These are phyloP conservation scores for Ascosphaera aggregata DNA, from an alignment of 2,329 filamentous ascomycete genomes.

Conservation along the genomic window DNA sequence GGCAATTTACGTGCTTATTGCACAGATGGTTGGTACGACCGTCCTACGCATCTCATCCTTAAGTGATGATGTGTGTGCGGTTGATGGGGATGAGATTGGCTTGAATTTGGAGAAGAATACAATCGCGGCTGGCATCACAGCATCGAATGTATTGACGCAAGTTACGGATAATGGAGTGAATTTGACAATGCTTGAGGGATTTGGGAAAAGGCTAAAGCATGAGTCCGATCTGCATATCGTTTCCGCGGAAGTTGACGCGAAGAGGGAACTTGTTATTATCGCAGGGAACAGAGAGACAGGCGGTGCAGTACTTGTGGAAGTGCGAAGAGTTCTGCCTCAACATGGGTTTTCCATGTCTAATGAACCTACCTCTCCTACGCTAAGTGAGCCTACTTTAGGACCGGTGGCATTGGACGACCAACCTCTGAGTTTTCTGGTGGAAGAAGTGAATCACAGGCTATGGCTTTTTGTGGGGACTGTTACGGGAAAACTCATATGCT, in stretches of 20 bases:
- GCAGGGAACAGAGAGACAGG: constrained; percentile 9
- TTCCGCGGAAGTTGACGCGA: constrained; percentile 11
- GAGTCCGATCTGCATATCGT: constrained; percentile 8
- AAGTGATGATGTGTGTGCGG: constrained; percentile 14
- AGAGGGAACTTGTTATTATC: constrained; percentile 11
- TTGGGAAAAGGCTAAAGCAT: constrained; percentile 1
- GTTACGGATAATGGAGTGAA: constrained; percentile 17
- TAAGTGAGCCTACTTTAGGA: constrained; percentile 4
- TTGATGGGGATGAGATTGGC: constrained; percentile 17
- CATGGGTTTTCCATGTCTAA: too few relatives aligned
- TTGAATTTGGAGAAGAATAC: constrained; percentile 21
- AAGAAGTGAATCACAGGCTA: constrained; percentile 8
- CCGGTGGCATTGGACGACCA: constrained; percentile 8
- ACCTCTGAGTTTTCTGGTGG: constrained; percentile 15
- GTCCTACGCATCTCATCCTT: neutral
- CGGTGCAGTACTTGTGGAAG: constrained; percentile 10
- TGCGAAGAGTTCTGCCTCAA: constrained; percentile 7
- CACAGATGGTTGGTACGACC: neutral
- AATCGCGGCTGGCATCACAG: constrained; percentile 18
- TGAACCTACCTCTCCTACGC: too few relatives aligned
- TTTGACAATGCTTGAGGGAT: constrained; percentile 9
- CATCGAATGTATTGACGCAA: constrained; percentile 17
- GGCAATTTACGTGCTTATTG: neutral
- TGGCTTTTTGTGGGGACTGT: constrained; percentile 19
- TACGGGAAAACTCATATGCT: constrained; percentile 14